phyloP scores from a whole-genome alignment of 2,329 filamentous ascomycete genomes.

The Fusarium goolgardi region DNA sequence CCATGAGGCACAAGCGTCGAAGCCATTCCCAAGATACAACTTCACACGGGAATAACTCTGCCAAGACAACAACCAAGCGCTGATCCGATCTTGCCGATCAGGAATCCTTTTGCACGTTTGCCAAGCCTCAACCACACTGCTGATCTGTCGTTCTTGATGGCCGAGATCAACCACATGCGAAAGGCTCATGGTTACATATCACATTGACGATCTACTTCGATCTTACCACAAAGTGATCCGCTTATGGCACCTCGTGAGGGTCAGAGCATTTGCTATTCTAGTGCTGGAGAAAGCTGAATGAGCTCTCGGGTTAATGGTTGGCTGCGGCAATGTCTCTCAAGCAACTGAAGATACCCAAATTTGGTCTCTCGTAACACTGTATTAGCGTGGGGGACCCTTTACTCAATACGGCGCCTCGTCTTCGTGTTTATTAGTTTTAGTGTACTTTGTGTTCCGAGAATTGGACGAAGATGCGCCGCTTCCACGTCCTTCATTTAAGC shows the following conservation, averaged over 20 bases:
- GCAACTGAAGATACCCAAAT: background rate
- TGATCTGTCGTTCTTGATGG: conserved; percentile 17
- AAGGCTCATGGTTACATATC: background rate
- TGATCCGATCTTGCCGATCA: conserved; percentile 30
- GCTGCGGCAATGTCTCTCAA: background rate
- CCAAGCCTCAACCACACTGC: conserved; percentile 6
- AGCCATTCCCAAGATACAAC: background rate
- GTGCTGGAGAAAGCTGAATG: background rate
- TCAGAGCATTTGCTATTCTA: background rate
- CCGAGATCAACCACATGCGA: background rate
- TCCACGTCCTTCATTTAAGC: conserved; percentile 28
- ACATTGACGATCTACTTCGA: background rate
- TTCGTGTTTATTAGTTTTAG: background rate
- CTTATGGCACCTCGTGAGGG: background rate
- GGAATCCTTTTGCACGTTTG: conserved; percentile 10
- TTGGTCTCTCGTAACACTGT: background rate
- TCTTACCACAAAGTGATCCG: background rate
- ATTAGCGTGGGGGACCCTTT: background rate
- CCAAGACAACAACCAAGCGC: conserved; percentile 10
- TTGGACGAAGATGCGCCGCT: conserved; percentile 12
- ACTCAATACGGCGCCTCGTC: background rate
- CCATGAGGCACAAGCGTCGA: background rate
- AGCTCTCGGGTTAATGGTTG: background rate
- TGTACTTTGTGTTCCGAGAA: background rate
- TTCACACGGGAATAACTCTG: conserved; percentile 14